Percentiles rank a stretch among this genome's conserved stretches.
These are phyloP conservation scores for Curvularia eragrostidis DNA, from an alignment of 2,329 filamentous ascomycete species.

Conservation along the genomic window DNA sequence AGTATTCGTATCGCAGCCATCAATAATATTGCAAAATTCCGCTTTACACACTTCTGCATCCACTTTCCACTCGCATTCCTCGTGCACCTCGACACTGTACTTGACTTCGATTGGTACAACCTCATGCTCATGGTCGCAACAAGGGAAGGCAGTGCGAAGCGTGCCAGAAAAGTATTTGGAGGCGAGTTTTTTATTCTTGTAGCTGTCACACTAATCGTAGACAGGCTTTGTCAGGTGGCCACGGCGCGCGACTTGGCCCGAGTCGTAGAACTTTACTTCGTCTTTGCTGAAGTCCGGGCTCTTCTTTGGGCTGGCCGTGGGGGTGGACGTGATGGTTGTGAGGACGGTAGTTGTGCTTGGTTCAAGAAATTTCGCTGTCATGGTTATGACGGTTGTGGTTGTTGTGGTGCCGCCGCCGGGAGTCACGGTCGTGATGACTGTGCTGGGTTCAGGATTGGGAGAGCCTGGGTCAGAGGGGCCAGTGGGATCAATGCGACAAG, in stretches of 20 bases:
- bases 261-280: neutral
- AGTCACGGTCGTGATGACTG: neutral
- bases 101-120: neutral
- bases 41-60: neutral
- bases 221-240: neutral
- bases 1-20: neutral
- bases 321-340: neutral
- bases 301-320: neutral
- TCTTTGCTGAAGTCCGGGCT: neutral
- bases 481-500: neutral
- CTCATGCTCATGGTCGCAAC: neutral
- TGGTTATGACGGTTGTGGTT: neutral
- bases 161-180: neutral
- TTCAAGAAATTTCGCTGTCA: too few species aligned
- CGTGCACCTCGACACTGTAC: neutral
- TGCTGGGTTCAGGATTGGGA: neutral
- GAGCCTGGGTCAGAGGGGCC: neutral
- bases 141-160: neutral
- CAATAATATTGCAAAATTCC: neutral
- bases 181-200: neutral
- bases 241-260: neutral
- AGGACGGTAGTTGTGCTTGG: too few species aligned
- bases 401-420: neutral
- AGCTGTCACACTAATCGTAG: slow-evolving; percentile 18
- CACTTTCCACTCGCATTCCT: neutral